A percentile compares a stretch with the other conserved stretches of the same genome.
These are phyloP conservation scores for Podaxis rugospora DNA, from an alignment of 768 basidiomycete genomes.

Conservation along the genomic window DNA sequence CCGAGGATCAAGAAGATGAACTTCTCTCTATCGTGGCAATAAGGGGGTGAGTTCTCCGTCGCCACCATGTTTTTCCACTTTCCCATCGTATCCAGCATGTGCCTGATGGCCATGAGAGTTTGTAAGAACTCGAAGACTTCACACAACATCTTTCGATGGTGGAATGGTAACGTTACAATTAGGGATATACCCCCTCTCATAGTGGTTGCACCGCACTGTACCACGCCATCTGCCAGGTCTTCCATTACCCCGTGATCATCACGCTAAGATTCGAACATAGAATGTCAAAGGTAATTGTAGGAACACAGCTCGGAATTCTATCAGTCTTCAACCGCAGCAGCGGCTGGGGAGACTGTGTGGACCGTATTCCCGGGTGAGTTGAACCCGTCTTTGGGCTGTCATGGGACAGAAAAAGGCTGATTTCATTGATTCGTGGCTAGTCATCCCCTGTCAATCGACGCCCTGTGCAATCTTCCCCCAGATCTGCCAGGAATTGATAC, in stretches of 20 bases:
- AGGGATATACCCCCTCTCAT: background rate
- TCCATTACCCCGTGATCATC: background rate
- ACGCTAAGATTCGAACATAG: constrained; percentile 30
- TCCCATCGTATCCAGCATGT: background rate
- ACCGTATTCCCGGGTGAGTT: constrained; percentile 79
- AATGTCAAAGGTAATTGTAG: constrained; percentile 79
- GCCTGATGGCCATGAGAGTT: background rate
- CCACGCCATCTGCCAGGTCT: background rate
- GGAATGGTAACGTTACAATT: background rate
- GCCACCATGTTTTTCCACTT: constrained; percentile 4
- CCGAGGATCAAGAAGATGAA: constrained; percentile 96
- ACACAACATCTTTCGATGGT: background rate
- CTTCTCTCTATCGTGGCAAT: constrained; percentile 82
- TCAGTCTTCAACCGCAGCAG: constrained; percentile 85
- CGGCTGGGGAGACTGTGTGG: constrained; percentile 92
- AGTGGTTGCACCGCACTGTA: background rate
- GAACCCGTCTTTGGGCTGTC: background rate
- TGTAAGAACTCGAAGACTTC: background rate
- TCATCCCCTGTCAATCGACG: constrained; percentile 89
- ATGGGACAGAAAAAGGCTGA: constrained; percentile 3
- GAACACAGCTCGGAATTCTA: constrained; percentile 85
- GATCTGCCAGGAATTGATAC: constrained; percentile 58
- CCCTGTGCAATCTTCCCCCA: constrained; percentile 70
- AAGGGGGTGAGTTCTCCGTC: constrained; percentile 55
- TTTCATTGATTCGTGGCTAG: constrained; percentile 32